These are phyloP conservation scores for Trametes coccinea DNA, from an alignment of 768 basidiomycete genomes.

Conservation along the genomic window DNA sequence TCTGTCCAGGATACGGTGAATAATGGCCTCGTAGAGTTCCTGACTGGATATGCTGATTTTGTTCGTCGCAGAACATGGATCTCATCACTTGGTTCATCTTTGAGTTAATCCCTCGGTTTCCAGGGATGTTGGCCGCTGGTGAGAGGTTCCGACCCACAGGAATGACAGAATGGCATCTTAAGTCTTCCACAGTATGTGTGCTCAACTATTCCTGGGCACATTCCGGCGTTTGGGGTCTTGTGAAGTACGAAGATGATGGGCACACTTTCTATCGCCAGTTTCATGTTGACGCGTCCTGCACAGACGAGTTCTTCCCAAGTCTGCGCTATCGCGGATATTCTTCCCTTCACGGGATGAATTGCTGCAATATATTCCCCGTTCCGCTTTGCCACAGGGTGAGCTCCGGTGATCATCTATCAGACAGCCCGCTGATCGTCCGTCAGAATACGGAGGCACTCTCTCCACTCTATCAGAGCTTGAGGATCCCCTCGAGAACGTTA, in stretches of 20 bases:
- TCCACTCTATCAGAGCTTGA: conserved; percentile 50
- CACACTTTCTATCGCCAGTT: background rate
- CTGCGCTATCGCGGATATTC: conserved; percentile 61
- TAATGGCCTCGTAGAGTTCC: background rate
- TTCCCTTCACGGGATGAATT: conserved; percentile 62
- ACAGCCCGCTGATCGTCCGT: conserved; percentile 25
- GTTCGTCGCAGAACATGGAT: conserved; percentile 51
- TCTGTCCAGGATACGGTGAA: conserved; percentile 61
- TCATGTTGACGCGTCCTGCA: conserved; percentile 14
- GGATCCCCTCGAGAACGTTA: conserved; percentile 44
- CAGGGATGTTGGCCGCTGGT: conserved; percentile 78
- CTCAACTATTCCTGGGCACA: conserved; percentile 77
- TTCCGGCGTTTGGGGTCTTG: conserved; percentile 63
- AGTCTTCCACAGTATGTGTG: conserved; percentile 53
- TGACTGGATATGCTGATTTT: conserved; percentile 5
- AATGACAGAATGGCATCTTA: background rate
- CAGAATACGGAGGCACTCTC: conserved; percentile 71
- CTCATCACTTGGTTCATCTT: conserved; percentile 63
- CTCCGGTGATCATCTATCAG: conserved; percentile 15
- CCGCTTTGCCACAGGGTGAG: conserved; percentile 60
- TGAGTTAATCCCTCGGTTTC: conserved; percentile 69
- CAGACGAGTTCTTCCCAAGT: conserved; percentile 63
- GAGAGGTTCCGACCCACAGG: conserved; percentile 19
- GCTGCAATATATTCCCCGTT: conserved; percentile 51
- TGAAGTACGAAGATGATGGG: conserved; percentile 48